A percentile compares a stretch with the other conserved stretches of the same genome.
Conservation (phyloP, 768 basidiomycete genomes). For the Crassisporium funariophilum region DNA sequence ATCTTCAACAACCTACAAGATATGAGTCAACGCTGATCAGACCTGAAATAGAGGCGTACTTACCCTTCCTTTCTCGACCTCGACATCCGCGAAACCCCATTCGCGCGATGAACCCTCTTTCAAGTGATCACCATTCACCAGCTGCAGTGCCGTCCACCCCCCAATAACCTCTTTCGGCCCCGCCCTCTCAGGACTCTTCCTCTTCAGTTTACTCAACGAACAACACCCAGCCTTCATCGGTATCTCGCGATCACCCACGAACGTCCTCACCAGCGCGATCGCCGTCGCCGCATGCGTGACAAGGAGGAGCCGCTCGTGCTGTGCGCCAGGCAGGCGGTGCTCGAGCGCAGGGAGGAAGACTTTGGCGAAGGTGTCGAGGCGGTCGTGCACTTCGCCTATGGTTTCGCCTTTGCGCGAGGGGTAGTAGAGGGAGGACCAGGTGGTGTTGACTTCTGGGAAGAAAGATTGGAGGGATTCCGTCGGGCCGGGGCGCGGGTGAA, state of each 20-base stretch:
- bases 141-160: conserved; percentile 44
- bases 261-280: conserved; percentile 63
- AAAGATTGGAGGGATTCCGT: conserved; percentile 54
- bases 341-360: conserved; percentile 56
- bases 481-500: conserved; percentile 73
- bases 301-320: conserved; percentile 57
- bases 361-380: conserved; percentile 52
- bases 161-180: conserved; percentile 36
- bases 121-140: conserved; percentile 63
- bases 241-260: conserved; percentile 54
- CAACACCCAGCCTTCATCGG: conserved; percentile 75
- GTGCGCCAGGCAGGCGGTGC: conserved; percentile 36
- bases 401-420: conserved; percentile 76
- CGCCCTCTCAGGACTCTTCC: conserved; percentile 27
- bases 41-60: conserved; percentile 14
- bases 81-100: conserved; percentile 82
- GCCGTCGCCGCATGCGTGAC: conserved; percentile 77
- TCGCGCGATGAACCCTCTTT: conserved; percentile 61
- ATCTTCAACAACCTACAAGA: conserved; percentile 66
- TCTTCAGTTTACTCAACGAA: conserved; percentile 60
- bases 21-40: conserved; percentile 1
- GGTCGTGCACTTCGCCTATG: conserved; percentile 60
- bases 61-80: conserved; percentile 63
- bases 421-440: conserved; percentile 66
- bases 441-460: conserved; percentile 65